A percentile compares a stretch with the other conserved stretches of the same genome.
Evolutionary conservation across 177 flowering plant genomes (phyloP).

Genomic region (Vitis hybrid): DNA sequence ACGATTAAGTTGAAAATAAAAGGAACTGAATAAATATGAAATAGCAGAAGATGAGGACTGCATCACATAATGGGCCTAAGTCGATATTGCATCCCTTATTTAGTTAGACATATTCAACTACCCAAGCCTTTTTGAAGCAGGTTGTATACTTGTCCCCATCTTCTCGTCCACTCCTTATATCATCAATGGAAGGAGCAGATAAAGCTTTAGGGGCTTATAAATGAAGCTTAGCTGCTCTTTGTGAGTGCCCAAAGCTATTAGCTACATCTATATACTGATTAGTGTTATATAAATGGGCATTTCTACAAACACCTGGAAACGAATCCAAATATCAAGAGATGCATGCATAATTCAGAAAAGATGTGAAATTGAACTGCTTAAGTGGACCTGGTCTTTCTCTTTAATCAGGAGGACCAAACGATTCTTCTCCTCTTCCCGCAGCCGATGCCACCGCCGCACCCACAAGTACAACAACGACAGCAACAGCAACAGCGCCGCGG

Average conservation of each 20-base stretch:
- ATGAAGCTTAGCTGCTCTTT: not conserved
- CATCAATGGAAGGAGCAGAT: not conserved
- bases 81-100: no score
- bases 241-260: not conserved
- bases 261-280: not conserved
- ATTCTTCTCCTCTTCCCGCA: conserved; percentile 5
- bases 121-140: no score
- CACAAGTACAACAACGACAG: conserved; percentile 13
- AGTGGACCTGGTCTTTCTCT: conserved; percentile 26
- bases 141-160: no score
- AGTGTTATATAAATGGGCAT: not conserved
- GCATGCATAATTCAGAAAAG: no score
- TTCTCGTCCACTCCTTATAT: no score
- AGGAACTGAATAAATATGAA: not conserved
- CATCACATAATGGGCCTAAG: no score
- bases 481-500: conserved; percentile 5
- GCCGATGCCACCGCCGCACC: conserved; percentile 25
- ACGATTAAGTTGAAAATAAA: not conserved
- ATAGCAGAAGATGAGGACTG: not conserved
- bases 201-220: not conserved
- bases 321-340: not conserved
- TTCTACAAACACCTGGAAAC: conserved; percentile 4
- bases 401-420: conserved; percentile 4
- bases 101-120: no score
- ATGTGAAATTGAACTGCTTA: not conserved